Base-by-base conservation (phyloP, 495 filamentous ascomycete species). In the Sporormia fimetaria region DNA sequence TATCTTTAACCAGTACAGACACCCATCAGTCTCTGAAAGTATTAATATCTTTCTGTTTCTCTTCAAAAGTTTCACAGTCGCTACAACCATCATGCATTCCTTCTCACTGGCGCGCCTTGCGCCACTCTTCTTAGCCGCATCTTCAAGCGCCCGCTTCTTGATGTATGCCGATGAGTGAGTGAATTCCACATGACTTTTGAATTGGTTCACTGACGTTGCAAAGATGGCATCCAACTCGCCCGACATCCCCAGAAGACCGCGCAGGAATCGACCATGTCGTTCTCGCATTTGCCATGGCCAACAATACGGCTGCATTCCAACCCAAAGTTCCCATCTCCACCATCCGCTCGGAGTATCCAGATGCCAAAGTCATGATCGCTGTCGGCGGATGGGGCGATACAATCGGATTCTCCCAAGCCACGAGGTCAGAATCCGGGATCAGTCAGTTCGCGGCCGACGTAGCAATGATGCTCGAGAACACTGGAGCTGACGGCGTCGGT, bases 321-420 rank as follows among this genome's bases (percentile, higher is more conserved):
- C 49, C 49, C 22, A 28, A 39, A 17, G 29, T 42, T 4, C 22
- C 33, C 10, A 44, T 50, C 8, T 38, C 33, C n/a, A 50, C 40
- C 15, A 46, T 46, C 27, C 23, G 27, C 18, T 21, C 15, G 10
- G 39, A 52, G 21, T 53, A 32, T 29, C 26, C 38, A 1, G 27
- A 48, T 29, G 44, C 44, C 18, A 53, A 53, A 18, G 40, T 84
- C 11, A 69, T 81, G 68, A 63, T 84, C 23, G 78, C 80, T 23
- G 75, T 85, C 39, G 80, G 80, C 5, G 80, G 80, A 31, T 87
- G 80, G 79, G 80, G 79, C 4, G 76, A 85, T 47, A 73, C 69
- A 0, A 47, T 56, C 18, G 80, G 77, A 6, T 84, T 83, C 57
- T 65, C 69, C 0, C 55, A 53, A 1, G 79, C 68, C 5, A 76